Evolutionary conservation across 345 rosid species (phyloP).

Genomic region (Acer campestre): DNA sequence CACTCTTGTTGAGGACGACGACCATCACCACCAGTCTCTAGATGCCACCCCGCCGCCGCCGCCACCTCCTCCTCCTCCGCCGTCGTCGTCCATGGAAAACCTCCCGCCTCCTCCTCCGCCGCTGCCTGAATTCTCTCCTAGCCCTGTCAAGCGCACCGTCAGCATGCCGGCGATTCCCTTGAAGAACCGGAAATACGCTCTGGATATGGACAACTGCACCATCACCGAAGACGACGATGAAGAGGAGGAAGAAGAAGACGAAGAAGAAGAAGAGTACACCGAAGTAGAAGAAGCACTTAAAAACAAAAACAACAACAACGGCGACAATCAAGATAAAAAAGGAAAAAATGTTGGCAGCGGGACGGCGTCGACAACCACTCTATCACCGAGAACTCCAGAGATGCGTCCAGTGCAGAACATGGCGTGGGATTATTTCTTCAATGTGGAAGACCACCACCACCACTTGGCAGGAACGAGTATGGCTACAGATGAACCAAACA

Average conservation of each 20-base stretch:
- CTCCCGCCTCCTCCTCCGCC: conserved; percentile 88
- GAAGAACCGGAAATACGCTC: conserved; percentile 28
- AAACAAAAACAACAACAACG: conserved; percentile 22
- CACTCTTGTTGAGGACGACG: conserved; percentile 18
- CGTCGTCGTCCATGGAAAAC: conserved; percentile 48
- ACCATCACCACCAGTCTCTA: conserved; percentile 34
- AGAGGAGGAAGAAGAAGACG: conserved; percentile 58
- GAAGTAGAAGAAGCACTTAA: conserved; percentile 30
- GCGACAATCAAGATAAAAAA: conserved; percentile 23
- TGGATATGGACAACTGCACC: conserved; percentile 39
- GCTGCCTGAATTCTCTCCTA: conserved; percentile 73
- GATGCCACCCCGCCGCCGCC: conserved; percentile 49
- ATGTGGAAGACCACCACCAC: conserved; percentile 46
- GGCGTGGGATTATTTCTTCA: conserved; percentile 76
- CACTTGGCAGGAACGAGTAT: conserved; percentile 61
- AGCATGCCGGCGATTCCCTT: conserved; percentile 63
- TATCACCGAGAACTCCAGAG: conserved; percentile 39
- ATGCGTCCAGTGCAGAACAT: conserved; percentile 29
- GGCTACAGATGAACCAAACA: conserved; percentile 38
- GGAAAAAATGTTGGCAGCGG: conserved; percentile 10
- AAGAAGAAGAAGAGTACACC: conserved; percentile 35
- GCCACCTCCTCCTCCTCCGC: conserved; percentile 61
- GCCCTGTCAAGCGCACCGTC: conserved; percentile 66
- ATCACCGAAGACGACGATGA: conserved; percentile 49
- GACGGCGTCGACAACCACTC: conserved; percentile 40